phyloP scores from a whole-genome alignment of 768 basidiomycete species.

The Sporobolomyces pararoseus region DNA sequence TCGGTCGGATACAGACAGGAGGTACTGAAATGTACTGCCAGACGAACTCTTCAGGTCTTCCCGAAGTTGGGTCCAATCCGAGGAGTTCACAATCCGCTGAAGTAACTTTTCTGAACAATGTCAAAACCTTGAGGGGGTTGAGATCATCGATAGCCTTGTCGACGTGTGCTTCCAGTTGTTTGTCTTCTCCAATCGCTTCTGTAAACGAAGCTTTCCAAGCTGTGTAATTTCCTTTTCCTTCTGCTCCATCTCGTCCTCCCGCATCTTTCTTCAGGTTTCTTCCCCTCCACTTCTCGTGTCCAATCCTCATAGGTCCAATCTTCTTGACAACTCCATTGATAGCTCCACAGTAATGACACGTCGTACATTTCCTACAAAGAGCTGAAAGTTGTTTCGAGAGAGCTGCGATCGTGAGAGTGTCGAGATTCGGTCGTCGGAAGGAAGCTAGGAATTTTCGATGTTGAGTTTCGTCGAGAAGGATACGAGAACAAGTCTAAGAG shows the following conservation, averaged over 20 bases:
- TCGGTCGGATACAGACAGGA: conserved; percentile 93
- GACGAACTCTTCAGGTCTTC: conserved; percentile 92
- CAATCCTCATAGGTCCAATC: conserved; percentile 86
- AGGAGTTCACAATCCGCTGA: conserved; percentile 95
- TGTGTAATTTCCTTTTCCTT: conserved; percentile 38
- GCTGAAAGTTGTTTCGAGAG: conserved; percentile 80
- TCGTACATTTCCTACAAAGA: conserved; percentile 79
- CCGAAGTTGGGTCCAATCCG: conserved; percentile 79
- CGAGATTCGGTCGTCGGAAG: conserved; percentile 85
- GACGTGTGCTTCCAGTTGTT: conserved; percentile 76
- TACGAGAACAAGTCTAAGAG: conserved; percentile 75
- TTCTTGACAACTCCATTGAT: conserved; percentile 97
- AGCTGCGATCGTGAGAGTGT: conserved; percentile 82
- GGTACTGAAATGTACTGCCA: conserved; percentile 99
- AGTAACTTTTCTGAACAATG: conserved; percentile 85
- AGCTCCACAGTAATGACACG: conserved; percentile 88
- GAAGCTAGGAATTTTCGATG: conserved; percentile 76
- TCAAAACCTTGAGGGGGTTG: conserved; percentile 87
- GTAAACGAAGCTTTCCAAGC: conserved; percentile 58
- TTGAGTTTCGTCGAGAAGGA: conserved; percentile 81
- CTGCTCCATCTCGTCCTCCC: conserved; percentile 69
- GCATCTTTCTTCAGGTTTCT: conserved; percentile 87
- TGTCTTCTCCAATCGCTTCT: conserved; percentile 76
- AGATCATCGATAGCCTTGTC: conserved; percentile 89
- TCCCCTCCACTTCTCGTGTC: conserved; percentile 93